Evolutionary conservation across 2,329 filamentous ascomycete genomes (phyloP).

Genomic region (Stagonosporopsis rhizophila): DNA sequence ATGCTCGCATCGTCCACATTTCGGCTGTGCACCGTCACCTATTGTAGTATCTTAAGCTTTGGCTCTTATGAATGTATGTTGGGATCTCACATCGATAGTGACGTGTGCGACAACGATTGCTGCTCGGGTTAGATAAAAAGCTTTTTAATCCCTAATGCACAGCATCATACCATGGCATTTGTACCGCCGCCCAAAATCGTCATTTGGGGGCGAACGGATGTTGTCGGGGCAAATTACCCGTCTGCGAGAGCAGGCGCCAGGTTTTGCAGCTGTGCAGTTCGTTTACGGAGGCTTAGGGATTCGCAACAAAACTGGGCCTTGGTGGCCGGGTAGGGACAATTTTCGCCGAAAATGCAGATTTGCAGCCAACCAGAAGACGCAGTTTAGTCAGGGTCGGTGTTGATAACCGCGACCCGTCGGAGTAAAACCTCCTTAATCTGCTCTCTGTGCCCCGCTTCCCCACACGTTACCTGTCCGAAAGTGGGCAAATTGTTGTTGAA

Average conservation of each 20-base stretch:
- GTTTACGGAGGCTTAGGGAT: constrained; percentile 24
- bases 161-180: constrained; percentile 46
- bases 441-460: constrained; percentile 25
- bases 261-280: constrained; percentile 20
- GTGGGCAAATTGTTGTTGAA: constrained; percentile 20
- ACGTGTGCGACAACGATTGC: constrained; percentile 49
- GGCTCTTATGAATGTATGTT: neutral
- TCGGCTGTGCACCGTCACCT: constrained; percentile 48
- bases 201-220: constrained; percentile 13
- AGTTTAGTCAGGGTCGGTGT: constrained; percentile 29
- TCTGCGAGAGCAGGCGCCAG: constrained; percentile 12
- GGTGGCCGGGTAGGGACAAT: neutral
- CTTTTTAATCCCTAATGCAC: neutral
- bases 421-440: constrained; percentile 16
- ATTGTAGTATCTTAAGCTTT: constrained; percentile 22
- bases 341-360: neutral
- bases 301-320: constrained; percentile 2
- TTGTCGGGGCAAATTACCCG: constrained; percentile 35
- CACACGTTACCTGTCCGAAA: constrained; percentile 24
- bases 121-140: constrained; percentile 27
- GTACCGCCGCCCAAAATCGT: constrained; percentile 11
- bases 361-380: constrained; percentile 1
- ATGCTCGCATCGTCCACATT: constrained; percentile 43
- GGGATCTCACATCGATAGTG: constrained; percentile 45
- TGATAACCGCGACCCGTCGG: neutral